Conservation (phyloP, 1,139 yeast genomes). For the Arxiozyma heterogenica region DNA sequence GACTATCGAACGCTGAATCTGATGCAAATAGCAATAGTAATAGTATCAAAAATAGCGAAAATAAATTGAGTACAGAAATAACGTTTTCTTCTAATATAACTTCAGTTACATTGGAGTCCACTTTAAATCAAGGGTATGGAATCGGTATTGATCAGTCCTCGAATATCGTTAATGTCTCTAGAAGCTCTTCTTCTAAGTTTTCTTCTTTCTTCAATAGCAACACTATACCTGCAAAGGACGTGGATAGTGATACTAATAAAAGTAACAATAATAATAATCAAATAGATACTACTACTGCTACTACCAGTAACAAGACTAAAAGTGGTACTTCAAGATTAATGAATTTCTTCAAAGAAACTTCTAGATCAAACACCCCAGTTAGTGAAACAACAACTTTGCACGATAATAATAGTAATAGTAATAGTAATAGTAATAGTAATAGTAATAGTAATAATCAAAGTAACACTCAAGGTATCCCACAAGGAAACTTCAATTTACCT, state of each 20-base stretch:
- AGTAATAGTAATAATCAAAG: neutral
- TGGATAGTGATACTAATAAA: neutral
- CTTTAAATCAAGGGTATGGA: neutral
- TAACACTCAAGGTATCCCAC: neutral
- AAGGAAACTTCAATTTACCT: neutral
- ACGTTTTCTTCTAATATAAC: neutral
- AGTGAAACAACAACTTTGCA: neutral
- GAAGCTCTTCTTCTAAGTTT: slow-evolving; percentile 27
- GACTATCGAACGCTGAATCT: slow-evolving; percentile 9
- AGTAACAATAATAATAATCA: neutral
- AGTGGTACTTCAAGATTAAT: slow-evolving; percentile 26
- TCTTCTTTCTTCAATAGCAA: slow-evolving; percentile 26
- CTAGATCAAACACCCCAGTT: slow-evolving; percentile 10
- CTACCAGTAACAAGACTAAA: neutral
- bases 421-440: too few relatives aligned
- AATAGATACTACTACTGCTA: neutral
- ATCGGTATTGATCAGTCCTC: neutral
- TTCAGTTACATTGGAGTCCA: neutral
- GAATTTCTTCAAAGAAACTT: slow-evolving; percentile 24
- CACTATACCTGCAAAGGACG: neutral
- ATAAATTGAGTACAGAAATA: neutral
- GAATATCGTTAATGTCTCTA: slow-evolving; percentile 3
- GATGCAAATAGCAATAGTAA: neutral
- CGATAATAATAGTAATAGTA: too few relatives aligned
- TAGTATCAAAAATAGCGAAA: too few relatives aligned